phyloP scores from a whole-genome alignment of 139 green algal genomes.

The Chlorella sp. region DNA sequence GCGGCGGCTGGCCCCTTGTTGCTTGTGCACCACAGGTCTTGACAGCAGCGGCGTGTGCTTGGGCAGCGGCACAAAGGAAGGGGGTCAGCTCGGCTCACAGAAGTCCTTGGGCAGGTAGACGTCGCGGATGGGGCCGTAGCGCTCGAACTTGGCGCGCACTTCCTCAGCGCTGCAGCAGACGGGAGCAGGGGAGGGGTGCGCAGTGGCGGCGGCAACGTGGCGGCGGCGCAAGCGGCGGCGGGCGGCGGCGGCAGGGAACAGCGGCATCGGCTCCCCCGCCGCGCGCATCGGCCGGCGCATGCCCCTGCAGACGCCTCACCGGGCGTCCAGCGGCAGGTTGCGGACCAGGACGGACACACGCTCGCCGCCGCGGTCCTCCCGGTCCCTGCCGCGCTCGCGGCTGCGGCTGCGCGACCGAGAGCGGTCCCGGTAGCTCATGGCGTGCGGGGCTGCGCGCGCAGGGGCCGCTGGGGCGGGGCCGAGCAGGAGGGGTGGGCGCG shows the following conservation, averaged over 20 bases:
- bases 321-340: slow-evolving; percentile 78
- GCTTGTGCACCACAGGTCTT: no score
- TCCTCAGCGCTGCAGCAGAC: slow-evolving; percentile 64
- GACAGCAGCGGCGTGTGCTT: no score
- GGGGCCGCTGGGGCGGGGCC: no score
- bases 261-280: no score
- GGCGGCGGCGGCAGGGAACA: neutral
- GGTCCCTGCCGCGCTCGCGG: neutral
- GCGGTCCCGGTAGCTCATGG: neutral
- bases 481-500: no score
- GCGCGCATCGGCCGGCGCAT: no score
- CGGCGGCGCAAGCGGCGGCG: no score
- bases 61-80: no score
- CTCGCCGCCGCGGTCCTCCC: neutral
- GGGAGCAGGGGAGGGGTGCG: neutral
- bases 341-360: slow-evolving; percentile 60
- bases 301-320: slow-evolving; percentile 16
- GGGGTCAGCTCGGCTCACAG: neutral
- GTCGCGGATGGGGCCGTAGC: slow-evolving; percentile 77
- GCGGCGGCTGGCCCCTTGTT: no score
- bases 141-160: slow-evolving; percentile 71
- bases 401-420: neutral
- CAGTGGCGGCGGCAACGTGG: no score
- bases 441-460: no score
- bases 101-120: slow-evolving; percentile 77